These are phyloP conservation scores for Macrophomina phaseolina DNA, from an alignment of 2,329 filamentous ascomycete species.

Conservation along the genomic window DNA sequence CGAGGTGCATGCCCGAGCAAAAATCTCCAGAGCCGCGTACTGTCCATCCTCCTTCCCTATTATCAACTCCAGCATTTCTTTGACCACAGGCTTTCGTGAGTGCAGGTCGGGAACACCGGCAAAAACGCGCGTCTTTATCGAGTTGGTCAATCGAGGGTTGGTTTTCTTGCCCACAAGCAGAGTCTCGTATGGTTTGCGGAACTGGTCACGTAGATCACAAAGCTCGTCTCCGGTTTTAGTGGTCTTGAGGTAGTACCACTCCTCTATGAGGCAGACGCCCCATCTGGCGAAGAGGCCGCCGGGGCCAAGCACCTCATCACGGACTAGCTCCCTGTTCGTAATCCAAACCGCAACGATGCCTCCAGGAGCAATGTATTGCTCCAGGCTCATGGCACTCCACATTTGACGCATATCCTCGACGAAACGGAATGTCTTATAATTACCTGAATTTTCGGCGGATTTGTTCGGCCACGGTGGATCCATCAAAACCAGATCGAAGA, in stretches of 20 bases:
- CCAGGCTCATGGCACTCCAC: slow-evolving; percentile 53
- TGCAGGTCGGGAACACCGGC: slow-evolving; percentile 76
- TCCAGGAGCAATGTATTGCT: slow-evolving; percentile 43
- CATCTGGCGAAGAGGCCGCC: slow-evolving; percentile 68
- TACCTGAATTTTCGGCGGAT: slow-evolving; percentile 68
- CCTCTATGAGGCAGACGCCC: slow-evolving; percentile 68
- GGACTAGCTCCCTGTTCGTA: slow-evolving; percentile 70
- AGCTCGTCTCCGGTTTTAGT: slow-evolving; percentile 70
- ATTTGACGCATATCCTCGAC: slow-evolving; percentile 54
- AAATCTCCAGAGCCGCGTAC: slow-evolving; percentile 73
- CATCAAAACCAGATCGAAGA: slow-evolving; percentile 72
- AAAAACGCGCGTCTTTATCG: slow-evolving; percentile 61
- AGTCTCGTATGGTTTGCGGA: slow-evolving; percentile 79
- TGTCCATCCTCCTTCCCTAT: slow-evolving; percentile 41
- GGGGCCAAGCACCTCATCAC: slow-evolving; percentile 60
- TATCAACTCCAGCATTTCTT: slow-evolving; percentile 63
- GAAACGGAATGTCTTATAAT: slow-evolving; percentile 57
- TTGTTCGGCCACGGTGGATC: slow-evolving; percentile 85
- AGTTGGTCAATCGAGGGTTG: slow-evolving; percentile 17
- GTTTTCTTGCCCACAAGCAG: slow-evolving; percentile 55
- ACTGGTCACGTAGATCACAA: slow-evolving; percentile 62
- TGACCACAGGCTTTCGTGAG: slow-evolving; percentile 77
- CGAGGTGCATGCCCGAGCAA: slow-evolving; percentile 73
- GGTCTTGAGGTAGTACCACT: slow-evolving; percentile 83
- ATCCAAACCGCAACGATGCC: slow-evolving; percentile 74